Evolutionary conservation across 257 asterid genomes (phyloP).

Genomic region (Nicotiana undulata): DNA sequence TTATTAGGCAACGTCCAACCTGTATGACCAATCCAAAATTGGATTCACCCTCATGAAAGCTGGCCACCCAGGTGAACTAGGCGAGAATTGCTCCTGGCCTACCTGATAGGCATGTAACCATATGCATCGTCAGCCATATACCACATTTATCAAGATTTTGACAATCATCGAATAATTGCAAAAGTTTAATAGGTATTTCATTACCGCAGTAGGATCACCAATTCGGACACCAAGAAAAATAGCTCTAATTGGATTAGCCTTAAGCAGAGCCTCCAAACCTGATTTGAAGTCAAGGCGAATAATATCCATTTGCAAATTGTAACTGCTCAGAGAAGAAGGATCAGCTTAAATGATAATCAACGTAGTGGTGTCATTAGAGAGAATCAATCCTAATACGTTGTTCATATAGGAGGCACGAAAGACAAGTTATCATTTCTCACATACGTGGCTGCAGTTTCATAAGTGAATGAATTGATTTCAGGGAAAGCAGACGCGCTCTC

Average conservation of each 20-base stretch:
- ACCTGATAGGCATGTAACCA: constrained; percentile 39
- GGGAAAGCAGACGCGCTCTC: constrained; percentile 82
- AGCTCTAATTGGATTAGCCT: constrained; percentile 70
- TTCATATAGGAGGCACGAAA: neutral
- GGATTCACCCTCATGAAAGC: constrained; percentile 98
- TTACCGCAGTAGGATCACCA: constrained; percentile 96
- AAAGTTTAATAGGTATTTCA: neutral
- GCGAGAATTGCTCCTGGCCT: constrained; percentile 93
- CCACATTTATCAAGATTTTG: neutral
- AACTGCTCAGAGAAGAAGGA: constrained; percentile 33
- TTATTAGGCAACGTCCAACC: constrained; percentile 24
- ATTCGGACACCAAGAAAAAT: constrained; percentile 91
- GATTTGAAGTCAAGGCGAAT: constrained; percentile 83
- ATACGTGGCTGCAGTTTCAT: constrained; percentile 60
- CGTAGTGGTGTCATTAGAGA: neutral
- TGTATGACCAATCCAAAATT: constrained; percentile 94
- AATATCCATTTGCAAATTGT: constrained; percentile 74
- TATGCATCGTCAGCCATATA: neutral
- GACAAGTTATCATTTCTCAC: constrained; percentile 11
- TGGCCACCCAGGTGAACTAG: constrained; percentile 96
- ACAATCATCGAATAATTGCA: neutral
- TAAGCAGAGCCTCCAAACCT: constrained; percentile 76
- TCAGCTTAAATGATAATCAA: constrained; percentile 14
- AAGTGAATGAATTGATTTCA: constrained; percentile 89
- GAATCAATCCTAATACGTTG: neutral